A percentile compares a stretch with the other conserved stretches of the same genome.
phyloP scores from a whole-genome alignment of 495 filamentous ascomycete species.

The Filosporella fistucella region DNA sequence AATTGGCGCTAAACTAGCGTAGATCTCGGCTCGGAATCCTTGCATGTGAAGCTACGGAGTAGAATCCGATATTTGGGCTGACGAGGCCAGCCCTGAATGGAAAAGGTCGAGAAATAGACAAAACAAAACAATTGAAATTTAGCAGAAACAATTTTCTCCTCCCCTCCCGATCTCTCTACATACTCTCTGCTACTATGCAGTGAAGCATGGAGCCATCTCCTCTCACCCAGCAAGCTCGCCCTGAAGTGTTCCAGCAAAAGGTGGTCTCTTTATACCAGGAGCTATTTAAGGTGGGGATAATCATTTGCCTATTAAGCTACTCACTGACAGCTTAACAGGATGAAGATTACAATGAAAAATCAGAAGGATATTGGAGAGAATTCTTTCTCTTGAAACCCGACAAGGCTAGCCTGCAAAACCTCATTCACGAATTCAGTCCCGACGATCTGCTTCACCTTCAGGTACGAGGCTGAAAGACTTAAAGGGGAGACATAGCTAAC shows the following conservation, averaged over 20 bases:
- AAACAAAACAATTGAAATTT: neutral
- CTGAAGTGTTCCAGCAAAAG: constrained; percentile 88
- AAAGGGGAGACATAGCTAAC: constrained; percentile 5
- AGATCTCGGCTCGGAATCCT: no score
- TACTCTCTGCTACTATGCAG: constrained; percentile 16
- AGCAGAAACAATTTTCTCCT: neutral
- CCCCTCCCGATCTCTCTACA: neutral
- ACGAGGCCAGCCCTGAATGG: neutral
- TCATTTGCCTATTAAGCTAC: constrained; percentile 3
- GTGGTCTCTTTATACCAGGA: constrained; percentile 84
- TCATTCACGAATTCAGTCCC: constrained; percentile 62
- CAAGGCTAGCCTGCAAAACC: constrained; percentile 53
- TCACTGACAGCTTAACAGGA: constrained; percentile 31
- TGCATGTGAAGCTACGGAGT: no score
- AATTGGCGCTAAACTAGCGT: no score
- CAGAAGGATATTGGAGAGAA: constrained; percentile 94
- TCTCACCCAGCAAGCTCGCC: constrained; percentile 87
- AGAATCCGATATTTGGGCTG: no score
- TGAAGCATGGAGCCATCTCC: constrained; percentile 80
- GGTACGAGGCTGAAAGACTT: constrained; percentile 31
- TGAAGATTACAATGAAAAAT: constrained; percentile 57
- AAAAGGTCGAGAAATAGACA: neutral
- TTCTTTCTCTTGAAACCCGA: constrained; percentile 88
- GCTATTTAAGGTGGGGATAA: constrained; percentile 68
- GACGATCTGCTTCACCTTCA: constrained; percentile 74